Evolutionary conservation across 768 basidiomycete genomes (phyloP), one percentile per base, ranked within the genome.

Genomic region (Nevesoporus exiguus): DNA sequence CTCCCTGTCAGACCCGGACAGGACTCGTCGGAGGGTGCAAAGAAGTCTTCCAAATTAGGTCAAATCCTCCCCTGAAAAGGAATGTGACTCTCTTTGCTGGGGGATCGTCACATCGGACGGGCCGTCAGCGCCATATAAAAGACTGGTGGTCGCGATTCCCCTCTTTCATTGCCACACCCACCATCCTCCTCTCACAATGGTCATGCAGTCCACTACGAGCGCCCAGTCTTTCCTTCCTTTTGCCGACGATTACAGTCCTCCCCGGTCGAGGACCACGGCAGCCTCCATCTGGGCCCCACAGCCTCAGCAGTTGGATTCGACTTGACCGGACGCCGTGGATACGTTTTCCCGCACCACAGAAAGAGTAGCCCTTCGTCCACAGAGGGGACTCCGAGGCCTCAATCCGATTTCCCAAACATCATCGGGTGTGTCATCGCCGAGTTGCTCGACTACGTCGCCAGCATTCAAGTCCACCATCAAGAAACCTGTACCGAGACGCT

Each of bases 231-330:
- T 72, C 51, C 59, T 45, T 64, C 64, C 73, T 43, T 69, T 73
- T 56, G 56, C 71, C 46, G 73, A 76, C 47, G 72, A 79, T 44
- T 68, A 71, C 53, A 74, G 67, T 61, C 76, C 74, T 34, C 73
- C 76, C 5, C 62, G 68, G 31, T 71, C 69, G 47, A 76, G 75
- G 60, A 74, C 79, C 24, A 68, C 66, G 0, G 70, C 73, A 31
- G 77, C 77, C 14, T 89, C 88, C 47, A 91, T 92, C 57, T 92
- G 89, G 89, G 90, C 90, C 1, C 89, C 89, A 8, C 87, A 86
- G 65, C 86, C 88, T 4, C 87, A 85, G 67, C 80, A 80, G 6
- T 77, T 80, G 15, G 85, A 85, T 19, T 65, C 75, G 6, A 78
- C 82, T 13, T 92, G 89, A 90, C 85, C 88, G 21, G 77, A 77